phyloP scores from a whole-genome alignment of 1,284 basidiomycete species.

The Exsudoporus floridanus region DNA sequence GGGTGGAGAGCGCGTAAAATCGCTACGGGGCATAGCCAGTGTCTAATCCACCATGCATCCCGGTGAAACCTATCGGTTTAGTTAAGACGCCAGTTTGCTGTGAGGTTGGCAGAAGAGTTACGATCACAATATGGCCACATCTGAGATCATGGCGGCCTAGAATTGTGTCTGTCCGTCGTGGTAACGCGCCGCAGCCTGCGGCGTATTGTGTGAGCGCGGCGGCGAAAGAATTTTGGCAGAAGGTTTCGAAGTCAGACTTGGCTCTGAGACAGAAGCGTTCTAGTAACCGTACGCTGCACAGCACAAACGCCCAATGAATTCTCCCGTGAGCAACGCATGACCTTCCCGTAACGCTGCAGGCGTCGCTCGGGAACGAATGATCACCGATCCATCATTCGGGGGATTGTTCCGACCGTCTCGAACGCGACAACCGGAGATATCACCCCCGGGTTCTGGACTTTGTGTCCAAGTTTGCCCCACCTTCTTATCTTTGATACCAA shows the following conservation, averaged over 20 bases:
- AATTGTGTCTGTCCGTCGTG: not conserved
- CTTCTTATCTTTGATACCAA: not conserved
- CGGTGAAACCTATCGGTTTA: not conserved
- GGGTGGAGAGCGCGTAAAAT: not conserved
- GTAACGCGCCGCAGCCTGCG: conserved; percentile 2
- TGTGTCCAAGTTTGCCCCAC: not conserved
- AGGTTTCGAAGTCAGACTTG: not conserved
- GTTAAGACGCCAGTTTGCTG: not conserved
- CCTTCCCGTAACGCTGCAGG: not conserved
- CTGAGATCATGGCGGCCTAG: not conserved
- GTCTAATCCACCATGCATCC: not conserved
- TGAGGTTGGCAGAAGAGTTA: not conserved
- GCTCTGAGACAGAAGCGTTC: not conserved
- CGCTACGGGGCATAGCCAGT: not conserved
- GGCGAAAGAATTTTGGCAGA: not conserved
- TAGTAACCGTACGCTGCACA: not conserved
- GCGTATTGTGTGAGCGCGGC: conserved; percentile 2
- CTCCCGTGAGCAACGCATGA: not conserved
- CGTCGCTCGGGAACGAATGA: not conserved
- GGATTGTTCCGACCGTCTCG: not conserved
- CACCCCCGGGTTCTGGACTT: too few species aligned
- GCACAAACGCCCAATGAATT: not conserved
- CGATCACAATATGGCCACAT: not conserved
- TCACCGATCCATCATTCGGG: not conserved
- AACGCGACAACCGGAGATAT: not conserved